phyloP scores from a whole-genome alignment of 2,329 filamentous ascomycete genomes.

The Ilyonectria mors-panacis region DNA sequence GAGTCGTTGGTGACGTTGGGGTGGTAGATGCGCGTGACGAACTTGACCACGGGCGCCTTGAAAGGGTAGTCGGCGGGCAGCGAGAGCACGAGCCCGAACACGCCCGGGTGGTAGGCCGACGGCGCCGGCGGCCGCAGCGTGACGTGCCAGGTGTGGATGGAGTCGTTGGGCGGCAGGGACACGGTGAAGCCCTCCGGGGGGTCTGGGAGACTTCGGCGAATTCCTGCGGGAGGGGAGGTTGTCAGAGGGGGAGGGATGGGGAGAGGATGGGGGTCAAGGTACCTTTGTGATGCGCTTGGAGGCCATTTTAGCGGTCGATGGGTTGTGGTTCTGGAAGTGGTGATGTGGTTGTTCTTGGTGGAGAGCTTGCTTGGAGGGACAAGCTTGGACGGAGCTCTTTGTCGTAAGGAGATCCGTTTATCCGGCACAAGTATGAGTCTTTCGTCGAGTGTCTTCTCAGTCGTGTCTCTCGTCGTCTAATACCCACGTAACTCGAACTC shows the following conservation, averaged over 20 bases:
- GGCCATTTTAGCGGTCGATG: constrained; percentile 52
- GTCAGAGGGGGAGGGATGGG: constrained; percentile 24
- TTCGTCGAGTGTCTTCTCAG: not conserved
- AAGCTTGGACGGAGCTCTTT: not conserved
- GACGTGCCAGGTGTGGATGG: constrained; percentile 69
- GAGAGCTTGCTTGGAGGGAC: not conserved
- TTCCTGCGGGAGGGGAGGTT: constrained; percentile 58
- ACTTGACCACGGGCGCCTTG: constrained; percentile 85
- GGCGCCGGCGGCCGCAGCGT: constrained; percentile 61
- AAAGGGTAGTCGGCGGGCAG: constrained; percentile 90
- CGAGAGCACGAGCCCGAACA: constrained; percentile 79
- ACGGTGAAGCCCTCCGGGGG: constrained; percentile 65
- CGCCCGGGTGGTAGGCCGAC: constrained; percentile 73
- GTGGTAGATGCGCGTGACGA: constrained; percentile 94
- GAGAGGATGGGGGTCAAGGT: constrained; percentile 13
- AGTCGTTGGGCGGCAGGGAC: constrained; percentile 60
- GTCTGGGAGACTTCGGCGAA: constrained; percentile 64
- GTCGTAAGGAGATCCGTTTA: not conserved
- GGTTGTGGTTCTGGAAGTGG: not conserved
- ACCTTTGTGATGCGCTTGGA: constrained; percentile 64
- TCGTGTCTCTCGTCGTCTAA: not conserved
- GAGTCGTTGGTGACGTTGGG: constrained; percentile 93
- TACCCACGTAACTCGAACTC: not conserved
- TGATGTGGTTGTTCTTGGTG: constrained; percentile 2
- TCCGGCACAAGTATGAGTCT: not conserved